These are phyloP conservation scores for Pleurostoma richardsiae DNA, from an alignment of 2,329 filamentous ascomycete genomes.

Conservation along the genomic window DNA sequence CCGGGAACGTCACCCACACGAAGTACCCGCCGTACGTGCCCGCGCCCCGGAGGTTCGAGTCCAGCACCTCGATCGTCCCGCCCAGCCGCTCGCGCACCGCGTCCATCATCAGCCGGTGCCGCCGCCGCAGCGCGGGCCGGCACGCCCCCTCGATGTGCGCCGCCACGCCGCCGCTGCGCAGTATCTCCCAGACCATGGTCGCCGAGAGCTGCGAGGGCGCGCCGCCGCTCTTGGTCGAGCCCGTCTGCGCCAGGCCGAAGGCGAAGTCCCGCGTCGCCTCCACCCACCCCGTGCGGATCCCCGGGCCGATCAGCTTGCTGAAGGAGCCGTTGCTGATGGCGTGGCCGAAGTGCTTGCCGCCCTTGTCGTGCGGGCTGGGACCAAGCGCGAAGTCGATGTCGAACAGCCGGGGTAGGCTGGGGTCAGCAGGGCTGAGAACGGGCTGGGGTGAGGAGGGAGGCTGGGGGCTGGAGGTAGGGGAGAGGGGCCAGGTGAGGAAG, in stretches of 20 bases:
- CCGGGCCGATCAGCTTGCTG: conserved; percentile 80
- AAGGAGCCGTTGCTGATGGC: conserved; percentile 84
- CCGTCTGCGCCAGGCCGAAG: conserved; percentile 46
- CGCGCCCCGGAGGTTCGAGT: conserved; percentile 33
- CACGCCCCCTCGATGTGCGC: conserved; percentile 34
- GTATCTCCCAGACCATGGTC: conserved; percentile 42
- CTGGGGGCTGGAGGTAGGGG: conserved; percentile 2
- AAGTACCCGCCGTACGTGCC: conserved; percentile 77
- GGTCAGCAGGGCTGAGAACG: conserved; percentile 25
- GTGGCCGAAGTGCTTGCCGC: conserved; percentile 63
- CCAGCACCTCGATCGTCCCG: conserved; percentile 47
- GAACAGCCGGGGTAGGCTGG: conserved; percentile 66
- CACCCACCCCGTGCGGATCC: conserved; percentile 81
- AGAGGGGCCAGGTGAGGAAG: conserved; percentile 71
- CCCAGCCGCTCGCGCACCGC: conserved; percentile 56
- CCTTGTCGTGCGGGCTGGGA: conserved; percentile 32
- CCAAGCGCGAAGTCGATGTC: conserved; percentile 71
- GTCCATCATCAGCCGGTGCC: conserved; percentile 46
- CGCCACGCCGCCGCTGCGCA: conserved; percentile 37
- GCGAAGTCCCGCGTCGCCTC: conserved; percentile 60
- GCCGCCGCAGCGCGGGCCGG: conserved; percentile 37
- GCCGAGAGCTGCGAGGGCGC: conserved; percentile 48
- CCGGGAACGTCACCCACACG: conserved; percentile 68
- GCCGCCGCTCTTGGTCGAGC: conserved; percentile 51
- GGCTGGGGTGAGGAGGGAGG: conserved; percentile 21